Evolutionary conservation across 305 asterid genomes (phyloP).

Genomic region (Withania somnifera): DNA sequence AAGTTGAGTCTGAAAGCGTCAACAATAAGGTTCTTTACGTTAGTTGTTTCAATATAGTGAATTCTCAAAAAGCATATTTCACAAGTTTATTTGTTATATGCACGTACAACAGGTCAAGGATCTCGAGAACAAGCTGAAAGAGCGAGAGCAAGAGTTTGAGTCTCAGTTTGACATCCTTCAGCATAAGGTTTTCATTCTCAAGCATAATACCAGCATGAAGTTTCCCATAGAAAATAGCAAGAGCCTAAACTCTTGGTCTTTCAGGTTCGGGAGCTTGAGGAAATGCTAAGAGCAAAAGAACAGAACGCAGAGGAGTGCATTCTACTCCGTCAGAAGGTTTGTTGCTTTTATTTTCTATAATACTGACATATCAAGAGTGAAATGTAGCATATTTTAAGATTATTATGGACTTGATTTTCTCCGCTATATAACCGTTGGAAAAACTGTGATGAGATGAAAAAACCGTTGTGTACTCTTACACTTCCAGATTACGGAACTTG

Average conservation of each 20-base stretch:
- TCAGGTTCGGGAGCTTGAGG: conserved; percentile 71
- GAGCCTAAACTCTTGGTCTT: conserved; percentile 2
- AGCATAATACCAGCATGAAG: neutral
- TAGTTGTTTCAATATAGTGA: neutral
- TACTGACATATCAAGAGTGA: neutral
- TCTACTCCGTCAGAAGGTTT: conserved; percentile 44
- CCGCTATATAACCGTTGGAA: neutral
- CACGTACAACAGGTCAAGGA: conserved; percentile 50
- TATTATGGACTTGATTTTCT: neutral
- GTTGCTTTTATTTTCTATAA: neutral
- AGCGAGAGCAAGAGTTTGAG: conserved; percentile 46
- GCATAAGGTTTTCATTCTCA: conserved; percentile 37
- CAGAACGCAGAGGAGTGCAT: conserved; percentile 33
- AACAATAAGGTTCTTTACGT: conserved; percentile 49
- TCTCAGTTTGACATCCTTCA: conserved; percentile 45
- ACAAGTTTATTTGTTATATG: neutral
- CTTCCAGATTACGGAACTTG: conserved; percentile 57
- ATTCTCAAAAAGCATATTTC: neutral
- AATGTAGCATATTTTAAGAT: neutral
- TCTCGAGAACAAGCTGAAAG: conserved; percentile 63
- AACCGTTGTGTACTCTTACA: neutral
- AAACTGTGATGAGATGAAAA: neutral
- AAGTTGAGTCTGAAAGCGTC: conserved; percentile 35
- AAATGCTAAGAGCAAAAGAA: conserved; percentile 39
- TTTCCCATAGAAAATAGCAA: neutral